phyloP scores from a whole-genome alignment of 2,329 filamentous ascomycete species.

The Byssochlamys sp. region DNA sequence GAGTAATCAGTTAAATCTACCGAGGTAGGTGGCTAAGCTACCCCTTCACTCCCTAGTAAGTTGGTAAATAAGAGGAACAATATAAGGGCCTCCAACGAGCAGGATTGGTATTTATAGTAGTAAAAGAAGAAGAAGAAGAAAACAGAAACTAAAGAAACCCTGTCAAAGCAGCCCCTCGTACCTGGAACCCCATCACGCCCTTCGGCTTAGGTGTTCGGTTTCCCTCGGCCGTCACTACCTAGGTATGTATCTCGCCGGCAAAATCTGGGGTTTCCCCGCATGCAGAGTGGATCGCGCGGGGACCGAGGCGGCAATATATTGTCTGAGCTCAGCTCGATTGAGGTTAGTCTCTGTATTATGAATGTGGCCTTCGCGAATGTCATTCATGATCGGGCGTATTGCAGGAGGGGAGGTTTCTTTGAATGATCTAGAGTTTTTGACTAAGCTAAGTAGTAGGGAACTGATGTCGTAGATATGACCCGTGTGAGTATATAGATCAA shows the following conservation, averaged over 20 bases:
- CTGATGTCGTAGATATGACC: too few relatives aligned
- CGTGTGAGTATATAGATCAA: too few relatives aligned
- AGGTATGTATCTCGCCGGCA: too few relatives aligned
- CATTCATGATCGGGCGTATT: not conserved
- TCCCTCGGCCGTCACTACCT: not conserved
- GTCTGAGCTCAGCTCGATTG: not conserved
- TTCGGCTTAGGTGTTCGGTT: not conserved
- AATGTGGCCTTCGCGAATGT: not conserved
- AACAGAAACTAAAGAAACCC: not conserved
- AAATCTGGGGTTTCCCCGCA: not conserved
- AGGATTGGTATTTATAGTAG: not conserved
- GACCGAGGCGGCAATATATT: not conserved
- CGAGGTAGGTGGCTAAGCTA: not conserved
- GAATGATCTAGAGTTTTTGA: too few relatives aligned
- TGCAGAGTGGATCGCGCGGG: not conserved
- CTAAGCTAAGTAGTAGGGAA: too few relatives aligned
- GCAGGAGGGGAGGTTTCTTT: too few relatives aligned
- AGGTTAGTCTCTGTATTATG: not conserved
- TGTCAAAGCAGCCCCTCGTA: not conserved
- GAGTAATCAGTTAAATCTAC: not conserved
- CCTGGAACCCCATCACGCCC: not conserved
- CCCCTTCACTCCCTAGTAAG: not conserved
- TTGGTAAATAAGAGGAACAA: not conserved
- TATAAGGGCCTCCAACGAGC: not conserved
- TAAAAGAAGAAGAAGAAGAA: too few relatives aligned